These are phyloP conservation scores for Tillandsia fasciculata DNA, from an alignment of 176 grass and related monocot genomes.

Conservation along the genomic window DNA sequence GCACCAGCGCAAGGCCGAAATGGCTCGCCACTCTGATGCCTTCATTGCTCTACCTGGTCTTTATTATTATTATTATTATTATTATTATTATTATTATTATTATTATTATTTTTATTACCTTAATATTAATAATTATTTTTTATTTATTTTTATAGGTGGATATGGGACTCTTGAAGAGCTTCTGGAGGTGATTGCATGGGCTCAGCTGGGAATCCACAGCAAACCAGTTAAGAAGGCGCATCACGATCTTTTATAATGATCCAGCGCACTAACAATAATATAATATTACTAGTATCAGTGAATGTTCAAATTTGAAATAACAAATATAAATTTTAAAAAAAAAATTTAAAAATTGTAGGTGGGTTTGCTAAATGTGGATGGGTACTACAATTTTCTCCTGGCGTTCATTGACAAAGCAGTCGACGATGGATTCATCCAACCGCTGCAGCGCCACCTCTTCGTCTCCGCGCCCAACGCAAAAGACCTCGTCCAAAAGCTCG, in stretches of 20 bases:
- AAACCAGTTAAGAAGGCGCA: conserved; percentile 41
- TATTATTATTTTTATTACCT: no score
- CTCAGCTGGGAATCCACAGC: conserved; percentile 93
- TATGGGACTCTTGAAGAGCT: conserved; percentile 96
- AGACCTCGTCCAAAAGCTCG: conserved; percentile 80
- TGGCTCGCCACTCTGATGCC: conserved; percentile 76
- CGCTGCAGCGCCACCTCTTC: conserved; percentile 74
- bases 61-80: neutral
- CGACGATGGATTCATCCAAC: conserved; percentile 90
- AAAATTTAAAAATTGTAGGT: conserved; percentile 28
- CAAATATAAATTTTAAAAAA: no score
- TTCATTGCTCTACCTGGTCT: conserved; percentile 87
- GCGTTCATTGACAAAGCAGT: conserved; percentile 97
- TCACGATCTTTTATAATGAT: neutral
- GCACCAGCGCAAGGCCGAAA: conserved; percentile 97
- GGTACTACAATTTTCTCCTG: conserved; percentile 83
- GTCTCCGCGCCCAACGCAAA: conserved; percentile 56
- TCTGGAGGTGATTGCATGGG: conserved; percentile 89
- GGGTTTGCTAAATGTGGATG: conserved; percentile 90
- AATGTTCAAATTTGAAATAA: no score
- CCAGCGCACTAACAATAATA: no score
- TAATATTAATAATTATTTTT: neutral
- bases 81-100: no score
- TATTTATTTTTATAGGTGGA: conserved; percentile 32
- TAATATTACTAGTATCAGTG: no score